Evolutionary conservation across 495 filamentous ascomycete species (phyloP), one percentile per base, ranked within the genome.

Genomic region (Parathielavia appendiculata): DNA sequence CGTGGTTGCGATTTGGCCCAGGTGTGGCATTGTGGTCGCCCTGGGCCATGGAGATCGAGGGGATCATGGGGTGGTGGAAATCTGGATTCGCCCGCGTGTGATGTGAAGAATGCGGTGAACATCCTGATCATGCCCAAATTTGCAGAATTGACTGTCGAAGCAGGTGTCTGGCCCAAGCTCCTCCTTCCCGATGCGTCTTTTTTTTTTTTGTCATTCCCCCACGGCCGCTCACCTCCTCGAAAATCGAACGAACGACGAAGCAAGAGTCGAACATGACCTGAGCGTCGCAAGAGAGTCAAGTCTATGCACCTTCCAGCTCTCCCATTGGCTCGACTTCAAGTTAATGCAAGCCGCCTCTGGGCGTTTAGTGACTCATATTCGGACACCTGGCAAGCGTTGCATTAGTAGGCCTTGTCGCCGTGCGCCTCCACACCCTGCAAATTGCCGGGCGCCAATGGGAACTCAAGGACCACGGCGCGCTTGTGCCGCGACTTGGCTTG

Each of bases 341-440:
- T 49, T 54, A 22, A 36, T 69, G 66, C 63, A 67, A 63, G 51
- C 55, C 60, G 62, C 61, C 59, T 65, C 60, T 57, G 61, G 63
- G 63, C 69, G 60, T 63, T 58, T 68, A 66, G 60, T 69, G 64
- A 69, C 57, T 71, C 63, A 66, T 61, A 60, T 63, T 63, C 61
- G 63, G 65, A 68, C 65, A 68, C 61, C 65, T 68, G 66, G 67
- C 54, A 50, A 10, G 46, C 45, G n/a, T 45, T 41, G 54, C 54
- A 57, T 57, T 57, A 57, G 54, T 45, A 35, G 43, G 20, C 26
- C 54, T 57, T 54, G 56, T 56, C 54, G 62, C 60, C 48, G 48
- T 51, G 47, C 49, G 43, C 53, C 63, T 41, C 48, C 53, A 43
- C 62, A 35, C 12, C 49, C 26, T 11, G 56, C 47, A 45, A 40